A percentile compares a stretch with the other conserved stretches of the same genome.
Evolutionary conservation across 306 rosid species (phyloP).

Genomic region (Senna siamea): DNA sequence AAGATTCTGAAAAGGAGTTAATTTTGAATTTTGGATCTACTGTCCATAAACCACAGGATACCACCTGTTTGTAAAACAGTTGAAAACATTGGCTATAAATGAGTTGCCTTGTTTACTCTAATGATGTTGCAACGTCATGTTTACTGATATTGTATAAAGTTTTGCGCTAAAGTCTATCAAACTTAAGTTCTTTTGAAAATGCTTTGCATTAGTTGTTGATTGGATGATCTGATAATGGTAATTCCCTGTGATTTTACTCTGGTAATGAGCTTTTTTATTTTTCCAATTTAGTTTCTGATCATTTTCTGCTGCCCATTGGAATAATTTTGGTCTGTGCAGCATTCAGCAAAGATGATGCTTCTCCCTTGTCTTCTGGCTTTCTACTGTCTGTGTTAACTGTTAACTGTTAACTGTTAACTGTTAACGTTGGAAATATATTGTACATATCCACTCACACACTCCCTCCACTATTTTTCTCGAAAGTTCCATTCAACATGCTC

Average conservation of each 20-base stretch:
- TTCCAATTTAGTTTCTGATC: no score
- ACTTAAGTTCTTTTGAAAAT: neutral
- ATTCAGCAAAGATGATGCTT: slow-evolving; percentile 23
- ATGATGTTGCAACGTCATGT: neutral
- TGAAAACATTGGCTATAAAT: neutral
- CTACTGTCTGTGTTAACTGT: neutral
- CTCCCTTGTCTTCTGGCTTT: neutral
- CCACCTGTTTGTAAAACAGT: neutral
- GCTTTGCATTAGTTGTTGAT: slow-evolving; percentile 17
- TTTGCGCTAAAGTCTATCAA: neutral
- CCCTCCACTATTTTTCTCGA: neutral
- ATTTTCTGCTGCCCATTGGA: slow-evolving; percentile 13
- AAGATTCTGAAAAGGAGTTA: slow-evolving; percentile 6
- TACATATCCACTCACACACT: neutral
- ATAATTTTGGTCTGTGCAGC: slow-evolving; percentile 4
- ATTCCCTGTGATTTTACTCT: neutral
- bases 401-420: neutral
- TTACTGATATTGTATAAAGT: neutral
- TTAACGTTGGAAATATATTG: neutral
- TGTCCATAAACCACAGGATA: neutral
- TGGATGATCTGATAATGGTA: slow-evolving; percentile 6
- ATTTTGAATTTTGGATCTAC: slow-evolving; percentile 4
- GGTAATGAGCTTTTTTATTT: no score
- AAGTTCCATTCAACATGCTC: slow-evolving; percentile 9
- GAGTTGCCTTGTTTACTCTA: neutral